A percentile compares a stretch with the other conserved stretches of the same genome.
phyloP scores from a whole-genome alignment of 148 eudicot genomes.

The Talinum fruticosum region DNA sequence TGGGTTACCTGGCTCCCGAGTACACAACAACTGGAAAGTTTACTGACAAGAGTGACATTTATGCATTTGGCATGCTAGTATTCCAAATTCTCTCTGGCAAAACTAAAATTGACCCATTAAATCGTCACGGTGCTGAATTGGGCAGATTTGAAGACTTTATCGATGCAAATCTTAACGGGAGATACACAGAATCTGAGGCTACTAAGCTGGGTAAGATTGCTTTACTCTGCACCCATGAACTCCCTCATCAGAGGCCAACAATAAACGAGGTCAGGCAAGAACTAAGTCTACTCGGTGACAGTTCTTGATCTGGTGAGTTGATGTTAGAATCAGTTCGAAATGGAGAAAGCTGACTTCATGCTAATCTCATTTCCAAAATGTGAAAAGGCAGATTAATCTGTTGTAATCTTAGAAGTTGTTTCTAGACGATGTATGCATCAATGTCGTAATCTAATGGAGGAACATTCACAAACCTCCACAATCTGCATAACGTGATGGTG shows the following conservation, averaged over 20 bases:
- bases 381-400: conserved; percentile 4
- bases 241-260: conserved; percentile 59
- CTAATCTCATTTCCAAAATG: conserved; percentile 25
- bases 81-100: conserved; percentile 80
- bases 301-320: conserved; percentile 18
- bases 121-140: conserved; percentile 49
- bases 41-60: conserved; percentile 91
- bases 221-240: conserved; percentile 69
- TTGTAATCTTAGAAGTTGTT: conserved; percentile 4
- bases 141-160: conserved; percentile 55
- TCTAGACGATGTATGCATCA: conserved; percentile 4
- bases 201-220: conserved; percentile 61
- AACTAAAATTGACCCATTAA: conserved; percentile 35
- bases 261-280: conserved; percentile 57
- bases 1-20: conserved; percentile 98
- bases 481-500: neutral
- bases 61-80: conserved; percentile 75
- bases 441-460: conserved; percentile 26
- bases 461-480: neutral
- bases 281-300: conserved; percentile 36
- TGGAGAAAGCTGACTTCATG: conserved; percentile 23
- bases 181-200: conserved; percentile 62
- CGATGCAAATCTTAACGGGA: conserved; percentile 59
- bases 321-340: conserved; percentile 13
- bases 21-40: conserved; percentile 84